These are phyloP conservation scores for Coniochaeta sp. DNA, from an alignment of 2,329 filamentous ascomycete species.

Conservation along the genomic window DNA sequence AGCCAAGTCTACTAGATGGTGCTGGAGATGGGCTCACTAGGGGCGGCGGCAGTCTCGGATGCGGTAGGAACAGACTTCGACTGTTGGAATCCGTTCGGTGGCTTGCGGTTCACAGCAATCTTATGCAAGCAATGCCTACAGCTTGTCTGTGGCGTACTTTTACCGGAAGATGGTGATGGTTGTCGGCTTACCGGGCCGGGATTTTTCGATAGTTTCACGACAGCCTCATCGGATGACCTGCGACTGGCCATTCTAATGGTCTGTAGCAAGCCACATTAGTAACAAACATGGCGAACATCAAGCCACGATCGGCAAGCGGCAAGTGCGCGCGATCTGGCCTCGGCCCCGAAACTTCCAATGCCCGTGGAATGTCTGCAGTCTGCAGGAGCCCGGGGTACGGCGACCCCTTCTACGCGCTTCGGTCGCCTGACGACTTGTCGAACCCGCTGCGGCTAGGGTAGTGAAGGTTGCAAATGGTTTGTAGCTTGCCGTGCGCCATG, in stretches of 20 bases:
- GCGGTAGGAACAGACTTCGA: no score
- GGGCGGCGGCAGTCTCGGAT: no score
- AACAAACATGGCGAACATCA: not conserved
- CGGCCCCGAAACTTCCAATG: not conserved
- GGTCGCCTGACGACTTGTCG: not conserved
- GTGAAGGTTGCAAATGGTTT: not conserved
- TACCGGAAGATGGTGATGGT: no score
- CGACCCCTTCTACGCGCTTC: not conserved
- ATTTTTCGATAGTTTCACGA: not conserved
- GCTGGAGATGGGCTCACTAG: no score
- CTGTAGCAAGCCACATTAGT: not conserved
- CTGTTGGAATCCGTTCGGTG: no score
- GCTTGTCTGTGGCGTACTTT: no score
- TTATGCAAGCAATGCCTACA: no score
- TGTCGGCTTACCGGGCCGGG: not conserved
- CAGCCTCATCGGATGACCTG: not conserved
- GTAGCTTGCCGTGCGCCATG: not conserved
- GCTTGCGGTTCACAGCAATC: no score
- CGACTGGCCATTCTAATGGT: not conserved
- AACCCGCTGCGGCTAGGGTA: not conserved
- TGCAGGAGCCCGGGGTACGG: constrained; percentile 1
- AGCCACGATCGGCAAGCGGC: not conserved
- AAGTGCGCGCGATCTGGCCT: not conserved
- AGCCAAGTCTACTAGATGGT: no score
- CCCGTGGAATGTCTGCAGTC: not conserved